phyloP scores from a whole-genome alignment of 306 rosid species.

The Lablab purpureus region DNA sequence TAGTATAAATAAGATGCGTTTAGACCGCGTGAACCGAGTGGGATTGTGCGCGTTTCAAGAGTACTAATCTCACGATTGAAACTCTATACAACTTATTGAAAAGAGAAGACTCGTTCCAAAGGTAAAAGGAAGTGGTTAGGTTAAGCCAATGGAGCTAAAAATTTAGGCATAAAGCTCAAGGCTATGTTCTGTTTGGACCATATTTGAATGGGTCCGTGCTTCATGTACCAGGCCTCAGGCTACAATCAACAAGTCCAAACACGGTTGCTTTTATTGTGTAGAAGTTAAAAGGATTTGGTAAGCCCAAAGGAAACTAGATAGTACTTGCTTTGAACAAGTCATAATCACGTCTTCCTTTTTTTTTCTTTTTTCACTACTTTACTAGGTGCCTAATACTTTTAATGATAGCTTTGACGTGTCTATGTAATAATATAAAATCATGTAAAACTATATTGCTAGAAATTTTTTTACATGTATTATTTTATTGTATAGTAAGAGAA shows the following conservation, averaged over 20 bases:
- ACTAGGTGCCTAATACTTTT: not conserved
- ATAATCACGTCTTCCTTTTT: not conserved
- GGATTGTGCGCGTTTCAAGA: not conserved
- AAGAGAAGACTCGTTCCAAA: not conserved
- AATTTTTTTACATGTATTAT: no score
- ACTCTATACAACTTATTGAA: not conserved
- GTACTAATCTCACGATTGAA: not conserved
- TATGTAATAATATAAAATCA: no score
- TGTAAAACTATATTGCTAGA: no score
- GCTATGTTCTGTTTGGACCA: not conserved
- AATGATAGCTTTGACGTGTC: no score
- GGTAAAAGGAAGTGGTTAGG: not conserved
- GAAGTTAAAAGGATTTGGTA: no score
- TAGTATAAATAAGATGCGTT: not conserved
- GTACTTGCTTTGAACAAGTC: not conserved
- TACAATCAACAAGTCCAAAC: not conserved
- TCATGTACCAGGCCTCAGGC: not conserved
- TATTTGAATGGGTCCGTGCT: not conserved
- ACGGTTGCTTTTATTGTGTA: not conserved
- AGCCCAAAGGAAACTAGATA: not conserved
- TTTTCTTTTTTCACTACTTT: not conserved
- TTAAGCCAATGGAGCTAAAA: not conserved
- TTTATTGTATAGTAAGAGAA: no score
- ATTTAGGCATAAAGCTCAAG: not conserved
- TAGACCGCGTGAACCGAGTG: conserved; percentile 41